A percentile compares a stretch with the other conserved stretches of the same genome.
Evolutionary conservation across 192 early-diverging fungal species (phyloP).

Genomic region (Dispira parvispora): DNA sequence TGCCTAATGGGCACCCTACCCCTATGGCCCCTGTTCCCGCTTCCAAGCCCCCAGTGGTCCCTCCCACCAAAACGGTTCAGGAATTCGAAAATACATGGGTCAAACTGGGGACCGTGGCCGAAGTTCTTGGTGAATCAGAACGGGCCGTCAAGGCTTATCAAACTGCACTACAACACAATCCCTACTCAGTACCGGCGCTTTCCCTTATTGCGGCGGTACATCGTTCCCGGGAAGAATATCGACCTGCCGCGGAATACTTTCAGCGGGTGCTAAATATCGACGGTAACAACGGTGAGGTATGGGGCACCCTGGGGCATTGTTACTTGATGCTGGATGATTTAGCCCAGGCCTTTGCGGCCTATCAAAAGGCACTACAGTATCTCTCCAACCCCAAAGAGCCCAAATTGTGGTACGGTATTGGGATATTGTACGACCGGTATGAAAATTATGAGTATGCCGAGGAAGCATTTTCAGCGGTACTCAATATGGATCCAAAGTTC

Average conservation of each 20-base stretch:
- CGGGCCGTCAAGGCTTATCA: slow-evolving; percentile 76
- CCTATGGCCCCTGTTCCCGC: too few species aligned
- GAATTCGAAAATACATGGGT: too few species aligned
- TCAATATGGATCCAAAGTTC: slow-evolving; percentile 88
- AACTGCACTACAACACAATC: slow-evolving; percentile 78
- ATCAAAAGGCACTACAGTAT: slow-evolving; percentile 89
- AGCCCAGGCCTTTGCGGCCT: slow-evolving; percentile 84
- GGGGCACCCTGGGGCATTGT: slow-evolving; percentile 89
- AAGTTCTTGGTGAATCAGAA: slow-evolving; percentile 63
- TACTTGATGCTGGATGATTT: slow-evolving; percentile 93
- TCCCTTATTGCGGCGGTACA: slow-evolving; percentile 69
- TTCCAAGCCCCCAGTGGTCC: too few species aligned
- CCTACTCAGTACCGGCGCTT: slow-evolving; percentile 66
- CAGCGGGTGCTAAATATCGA: slow-evolving; percentile 76
- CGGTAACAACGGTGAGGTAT: slow-evolving; percentile 75
- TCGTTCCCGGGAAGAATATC: slow-evolving; percentile 65
- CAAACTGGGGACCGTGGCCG: slow-evolving; percentile 39
- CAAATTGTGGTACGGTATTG: slow-evolving; percentile 98
- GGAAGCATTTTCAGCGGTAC: slow-evolving; percentile 86
- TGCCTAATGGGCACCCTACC: too few species aligned
- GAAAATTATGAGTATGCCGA: slow-evolving; percentile 93
- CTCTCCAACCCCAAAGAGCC: slow-evolving; percentile 89
- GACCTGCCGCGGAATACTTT: slow-evolving; percentile 81
- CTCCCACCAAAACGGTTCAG: too few species aligned
- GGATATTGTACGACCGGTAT: slow-evolving; percentile 92